These are phyloP conservation scores for Solanum chacoense DNA, from an alignment of 305 asterid species.

Conservation along the genomic window DNA sequence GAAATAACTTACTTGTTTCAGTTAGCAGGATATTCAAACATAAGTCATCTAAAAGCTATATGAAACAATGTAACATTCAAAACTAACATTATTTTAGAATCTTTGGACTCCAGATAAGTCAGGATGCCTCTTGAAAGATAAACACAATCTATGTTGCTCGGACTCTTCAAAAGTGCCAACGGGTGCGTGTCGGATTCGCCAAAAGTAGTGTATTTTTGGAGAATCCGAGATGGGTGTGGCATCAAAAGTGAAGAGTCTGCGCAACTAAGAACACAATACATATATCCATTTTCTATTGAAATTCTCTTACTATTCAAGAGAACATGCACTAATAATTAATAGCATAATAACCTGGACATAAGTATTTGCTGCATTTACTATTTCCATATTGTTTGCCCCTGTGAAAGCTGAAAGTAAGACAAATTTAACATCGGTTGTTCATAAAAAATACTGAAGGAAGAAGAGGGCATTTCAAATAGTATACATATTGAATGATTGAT, in stretches of 20 bases:
- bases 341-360: conserved; percentile 66
- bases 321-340: background rate
- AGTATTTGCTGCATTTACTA: conserved; percentile 70
- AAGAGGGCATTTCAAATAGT: background rate
- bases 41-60: background rate
- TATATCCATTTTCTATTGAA: background rate
- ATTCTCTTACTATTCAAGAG: background rate
- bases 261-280: background rate
- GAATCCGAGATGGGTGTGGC: too few species aligned
- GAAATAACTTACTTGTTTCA: background rate
- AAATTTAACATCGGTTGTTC: conserved; percentile 10
- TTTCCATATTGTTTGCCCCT: conserved; percentile 67
- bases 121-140: background rate
- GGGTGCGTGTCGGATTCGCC: too few species aligned
- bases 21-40: background rate
- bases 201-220: too few species aligned
- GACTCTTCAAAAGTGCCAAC: too few species aligned
- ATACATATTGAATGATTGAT: background rate
- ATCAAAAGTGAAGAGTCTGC: too few species aligned
- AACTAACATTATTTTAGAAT: background rate
- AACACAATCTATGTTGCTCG: background rate
- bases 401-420: conserved; percentile 51
- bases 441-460: background rate
- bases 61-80: background rate
- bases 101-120: background rate